Evolutionary conservation across 306 rosid genomes (phyloP), one percentile per base, ranked within the genome.

Genomic region (Trichosanthes truncata): DNA sequence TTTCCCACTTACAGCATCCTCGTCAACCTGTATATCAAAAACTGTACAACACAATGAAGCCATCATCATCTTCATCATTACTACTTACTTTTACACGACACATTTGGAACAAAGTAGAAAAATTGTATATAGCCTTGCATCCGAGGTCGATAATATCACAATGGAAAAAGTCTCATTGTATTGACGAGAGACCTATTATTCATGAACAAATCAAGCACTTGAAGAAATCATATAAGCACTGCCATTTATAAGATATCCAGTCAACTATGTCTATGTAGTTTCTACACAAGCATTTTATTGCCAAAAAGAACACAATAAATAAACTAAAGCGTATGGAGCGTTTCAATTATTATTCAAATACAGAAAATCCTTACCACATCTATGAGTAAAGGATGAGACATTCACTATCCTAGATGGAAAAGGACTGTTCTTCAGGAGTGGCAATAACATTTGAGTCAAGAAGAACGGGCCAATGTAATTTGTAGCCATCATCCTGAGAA

Each of bases 341-440:
- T 65, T 65, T 20, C 73, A 35, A 65, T 65, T 48, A 43, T 46
- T 18, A 14, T 72, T 72, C 57, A 3, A 71, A 71, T 49, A 23
- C 4, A 29, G 56, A 76, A 23, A 51, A 83, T 57, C 84, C 84
- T 78, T 79, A 94, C 93, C 98, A 74, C 41, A 83, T 83, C 88
- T 90, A 89, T 92, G 97, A 25, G 97, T 94, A 78, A 94, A 94
- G 80, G 95, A 94, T 68, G 97, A 76, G 63, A 92, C 92, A 81
- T 94, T 94, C 85, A 94, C 93, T 76, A 94, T 72, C 74, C 90
- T 90, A 66, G 98, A 86, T 80, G 98, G 87, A 57, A 84, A 77
- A 29, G 87, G 93, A 65, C 95, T 92, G 78, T 88, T 87, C 83
- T 78, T 86, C 59, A 94, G 93, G 81, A 92, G 93, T 52, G 97